A percentile compares a stretch with the other conserved stretches of the same genome.
These are phyloP conservation scores for Salix caprea DNA, from an alignment of 345 rosid species.

Conservation along the genomic window DNA sequence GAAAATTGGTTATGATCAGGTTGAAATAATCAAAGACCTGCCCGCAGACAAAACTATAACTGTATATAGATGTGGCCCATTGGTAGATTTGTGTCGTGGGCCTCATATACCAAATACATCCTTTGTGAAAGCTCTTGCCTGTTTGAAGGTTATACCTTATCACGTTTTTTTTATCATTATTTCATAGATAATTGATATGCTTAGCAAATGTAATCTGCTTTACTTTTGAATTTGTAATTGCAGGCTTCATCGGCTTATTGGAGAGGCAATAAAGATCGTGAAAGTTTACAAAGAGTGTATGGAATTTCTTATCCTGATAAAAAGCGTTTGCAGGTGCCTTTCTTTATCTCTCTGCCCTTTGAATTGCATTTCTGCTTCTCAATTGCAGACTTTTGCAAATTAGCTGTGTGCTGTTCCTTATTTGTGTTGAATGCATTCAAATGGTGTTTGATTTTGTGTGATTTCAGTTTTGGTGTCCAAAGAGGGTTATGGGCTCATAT, in stretches of 20 bases:
- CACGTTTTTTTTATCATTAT: slow-evolving; percentile 8
- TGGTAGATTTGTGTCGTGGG: slow-evolving; percentile 96
- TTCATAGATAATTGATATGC: slow-evolving; percentile 10
- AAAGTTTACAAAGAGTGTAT: slow-evolving; percentile 95
- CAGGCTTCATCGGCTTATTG: slow-evolving; percentile 99
- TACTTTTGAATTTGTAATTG: slow-evolving; percentile 12
- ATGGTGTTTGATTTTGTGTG: not conserved
- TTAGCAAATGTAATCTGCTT: slow-evolving; percentile 9
- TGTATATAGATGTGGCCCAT: slow-evolving; percentile 93
- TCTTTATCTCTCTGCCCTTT: not conserved
- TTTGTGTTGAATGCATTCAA: not conserved
- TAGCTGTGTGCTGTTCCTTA: not conserved
- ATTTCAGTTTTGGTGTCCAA: not conserved
- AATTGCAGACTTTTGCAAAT: not conserved
- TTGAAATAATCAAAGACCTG: slow-evolving; percentile 82
- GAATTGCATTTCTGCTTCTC: not conserved
- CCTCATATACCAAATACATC: slow-evolving; percentile 99
- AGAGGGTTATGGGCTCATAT: not conserved
- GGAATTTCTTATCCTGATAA: slow-evolving; percentile 96
- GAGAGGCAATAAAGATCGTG: slow-evolving; percentile 86
- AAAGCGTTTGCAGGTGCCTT: slow-evolving; percentile 68
- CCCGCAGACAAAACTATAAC: slow-evolving; percentile 90
- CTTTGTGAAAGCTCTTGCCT: slow-evolving; percentile 85
- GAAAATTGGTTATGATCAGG: slow-evolving; percentile 38
- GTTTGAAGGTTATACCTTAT: slow-evolving; percentile 62